phyloP scores from a whole-genome alignment of 495 filamentous ascomycete species.

The Podospora fimiseda region DNA sequence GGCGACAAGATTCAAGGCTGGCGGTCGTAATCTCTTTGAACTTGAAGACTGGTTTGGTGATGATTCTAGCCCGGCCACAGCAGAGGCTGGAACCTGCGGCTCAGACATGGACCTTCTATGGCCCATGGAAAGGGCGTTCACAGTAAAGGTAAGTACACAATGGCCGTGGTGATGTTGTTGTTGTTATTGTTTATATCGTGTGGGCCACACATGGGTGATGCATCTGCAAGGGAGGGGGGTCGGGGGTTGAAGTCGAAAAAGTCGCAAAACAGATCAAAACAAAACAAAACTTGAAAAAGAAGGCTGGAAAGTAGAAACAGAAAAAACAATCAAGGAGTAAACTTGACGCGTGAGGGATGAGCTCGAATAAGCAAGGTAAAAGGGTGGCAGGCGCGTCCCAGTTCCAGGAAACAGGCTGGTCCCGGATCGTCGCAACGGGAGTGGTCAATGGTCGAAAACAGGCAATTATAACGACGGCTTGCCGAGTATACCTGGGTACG shows the following conservation, averaged over 20 bases:
- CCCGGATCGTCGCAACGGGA: conserved; percentile 13
- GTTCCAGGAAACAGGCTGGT: conserved; percentile 9
- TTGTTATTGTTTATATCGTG: neutral
- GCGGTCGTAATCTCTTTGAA: conserved; percentile 21
- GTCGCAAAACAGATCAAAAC: no score
- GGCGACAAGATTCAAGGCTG: conserved; percentile 7
- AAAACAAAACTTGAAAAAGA: no score
- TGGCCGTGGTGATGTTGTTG: neutral
- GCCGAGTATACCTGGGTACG: conserved; percentile 30
- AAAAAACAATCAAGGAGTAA: neutral
- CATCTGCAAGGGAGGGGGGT: neutral
- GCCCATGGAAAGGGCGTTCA: conserved; percentile 9
- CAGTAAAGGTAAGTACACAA: neutral
- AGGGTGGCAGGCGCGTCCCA: conserved; percentile 19
- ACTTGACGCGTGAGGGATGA: conserved; percentile 13
- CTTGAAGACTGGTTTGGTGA: conserved; percentile 15
- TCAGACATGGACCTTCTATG: conserved; percentile 17
- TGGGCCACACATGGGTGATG: neutral
- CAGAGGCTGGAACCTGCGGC: conserved; percentile 13
- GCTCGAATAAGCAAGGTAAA: conserved; percentile 11
- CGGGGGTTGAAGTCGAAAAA: neutral
- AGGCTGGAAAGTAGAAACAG: no score
- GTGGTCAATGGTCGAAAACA: conserved; percentile 11
- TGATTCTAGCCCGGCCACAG: conserved; percentile 17
- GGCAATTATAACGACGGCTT: conserved; percentile 19